A percentile compares a stretch with the other conserved stretches of the same genome.
Evolutionary conservation across 805 yeast genomes (phyloP).

Genomic region (Ogataea philodendri): DNA sequence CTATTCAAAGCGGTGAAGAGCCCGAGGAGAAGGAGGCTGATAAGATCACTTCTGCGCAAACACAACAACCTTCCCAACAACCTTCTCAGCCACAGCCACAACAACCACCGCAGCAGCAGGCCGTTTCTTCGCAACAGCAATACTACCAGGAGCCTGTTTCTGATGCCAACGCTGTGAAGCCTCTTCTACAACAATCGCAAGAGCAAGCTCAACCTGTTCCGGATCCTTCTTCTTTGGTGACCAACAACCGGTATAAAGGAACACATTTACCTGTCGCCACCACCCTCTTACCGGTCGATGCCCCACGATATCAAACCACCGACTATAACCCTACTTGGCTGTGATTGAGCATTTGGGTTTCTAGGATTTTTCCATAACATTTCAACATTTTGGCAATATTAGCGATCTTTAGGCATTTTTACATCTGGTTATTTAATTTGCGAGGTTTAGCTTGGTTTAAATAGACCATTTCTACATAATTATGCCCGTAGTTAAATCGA

Average conservation of each 20-base stretch:
- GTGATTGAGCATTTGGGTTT: slow-evolving; percentile 8
- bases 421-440: too few relatives aligned
- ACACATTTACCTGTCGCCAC: too few relatives aligned
- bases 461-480: too few relatives aligned
- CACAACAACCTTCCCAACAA: slow-evolving; percentile 10
- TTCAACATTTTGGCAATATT: too few relatives aligned
- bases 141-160: slow-evolving; percentile 19
- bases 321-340: slow-evolving; percentile 32
- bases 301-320: too few relatives aligned
- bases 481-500: too few relatives aligned
- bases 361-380: slow-evolving; percentile 1
- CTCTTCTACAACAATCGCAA: slow-evolving; percentile 32
- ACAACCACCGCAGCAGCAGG: slow-evolving; percentile 16
- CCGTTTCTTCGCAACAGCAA: slow-evolving; percentile 20
- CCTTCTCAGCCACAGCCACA: too few relatives aligned
- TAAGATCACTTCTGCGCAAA: slow-evolving; percentile 1
- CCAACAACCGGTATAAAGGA: slow-evolving; percentile 6
- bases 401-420: too few relatives aligned
- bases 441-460: too few relatives aligned
- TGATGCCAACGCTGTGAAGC: slow-evolving; percentile 23
- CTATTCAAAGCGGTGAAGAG: slow-evolving; percentile 17
- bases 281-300: too few relatives aligned
- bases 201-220: slow-evolving; percentile 34
- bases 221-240: slow-evolving; percentile 24
- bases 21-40: slow-evolving; percentile 19